Base-by-base conservation (phyloP, 2,329 filamentous ascomycete species). In the Paraphaeosphaeria minitans region DNA sequence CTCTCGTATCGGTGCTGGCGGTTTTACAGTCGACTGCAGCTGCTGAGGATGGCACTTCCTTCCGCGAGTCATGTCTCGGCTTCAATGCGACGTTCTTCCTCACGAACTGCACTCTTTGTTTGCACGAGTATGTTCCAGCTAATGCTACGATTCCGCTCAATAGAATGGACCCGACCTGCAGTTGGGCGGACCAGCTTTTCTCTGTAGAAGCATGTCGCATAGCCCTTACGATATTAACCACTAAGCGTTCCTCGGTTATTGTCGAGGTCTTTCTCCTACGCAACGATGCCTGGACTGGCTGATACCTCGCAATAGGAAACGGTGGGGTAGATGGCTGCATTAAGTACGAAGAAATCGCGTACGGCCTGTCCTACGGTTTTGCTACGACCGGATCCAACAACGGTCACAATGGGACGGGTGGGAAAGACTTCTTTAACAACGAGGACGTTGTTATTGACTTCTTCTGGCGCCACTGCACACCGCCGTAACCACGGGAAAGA, bases 381-480 rank as follows among this genome's bases (percentile, higher is more conserved):
- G 76, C 77, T 1, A 70, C 74, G 4, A 73, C 77, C 1, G 75
- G 76, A 12, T 66, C 75, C 5, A 80, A 81, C 52, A 79, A 75
- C 16, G 78, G 78, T 1, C 76, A 80, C 53, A 79, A 80, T 47
- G 78, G 78, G 9, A 78, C 77, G 6, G 74, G 74, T 4, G 83
- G 82, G 3, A 53, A 68, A 27, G 70, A 78, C 1, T 84, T 84
- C 59, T 74, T 76, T 24, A 69, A 76, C 6, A 79, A 82, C 19
- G 73, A 76, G 0, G 81, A 82, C 37, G 76, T 81, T 4, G 66
- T 84, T 1, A 72, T 77, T 16, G 82, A 84, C 61, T 84, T 82
- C 61, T 78, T 78, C 12, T 83, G 78, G 62, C 72, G 80, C 27
- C 78, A 59, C 14, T 81, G 2, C 79, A 82, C 48, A 80, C 75